phyloP scores from a whole-genome alignment of 768 basidiomycete genomes.

The Calocera viscosa region DNA sequence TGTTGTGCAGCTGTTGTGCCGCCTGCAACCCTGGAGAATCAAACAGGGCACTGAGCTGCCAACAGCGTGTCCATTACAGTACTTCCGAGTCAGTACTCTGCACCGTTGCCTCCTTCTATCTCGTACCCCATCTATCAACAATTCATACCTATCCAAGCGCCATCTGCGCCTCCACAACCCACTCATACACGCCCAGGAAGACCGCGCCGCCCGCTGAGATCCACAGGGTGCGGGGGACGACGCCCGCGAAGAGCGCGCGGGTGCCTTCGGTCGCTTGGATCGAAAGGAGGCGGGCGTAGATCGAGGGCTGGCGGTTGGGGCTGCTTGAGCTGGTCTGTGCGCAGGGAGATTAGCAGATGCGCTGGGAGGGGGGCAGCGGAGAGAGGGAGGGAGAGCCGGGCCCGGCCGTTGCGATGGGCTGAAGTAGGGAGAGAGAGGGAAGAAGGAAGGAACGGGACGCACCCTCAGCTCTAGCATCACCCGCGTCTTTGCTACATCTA shows the following conservation, averaged over 20 bases:
- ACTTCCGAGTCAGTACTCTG: no score
- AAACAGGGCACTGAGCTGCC: no score
- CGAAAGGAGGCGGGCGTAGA: conserved; percentile 42
- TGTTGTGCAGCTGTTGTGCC: no score
- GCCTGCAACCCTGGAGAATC: no score
- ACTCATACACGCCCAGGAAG: conserved; percentile 94
- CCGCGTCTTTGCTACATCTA: conserved; percentile 93
- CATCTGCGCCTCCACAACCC: conserved; percentile 26
- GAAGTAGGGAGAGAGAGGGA: neutral
- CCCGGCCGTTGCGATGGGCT: neutral
- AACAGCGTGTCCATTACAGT: no score
- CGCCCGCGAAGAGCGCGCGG: conserved; percentile 68
- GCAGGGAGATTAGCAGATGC: neutral
- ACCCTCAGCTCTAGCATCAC: conserved; percentile 90
- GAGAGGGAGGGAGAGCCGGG: no score
- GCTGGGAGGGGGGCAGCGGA: neutral
- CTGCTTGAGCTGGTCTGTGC: neutral
- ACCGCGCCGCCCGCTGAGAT: conserved; percentile 95
- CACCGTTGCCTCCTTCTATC: no score
- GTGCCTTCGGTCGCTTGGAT: conserved; percentile 66
- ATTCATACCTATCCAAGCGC: neutral
- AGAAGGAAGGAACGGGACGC: conserved; percentile 19
- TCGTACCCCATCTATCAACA: no score
- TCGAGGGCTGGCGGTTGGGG: conserved; percentile 31
- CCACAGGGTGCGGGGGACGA: conserved; percentile 86